Base-by-base conservation (phyloP, 192 early-diverging fungal genomes). In the Chytriomyces sp. region DNA sequence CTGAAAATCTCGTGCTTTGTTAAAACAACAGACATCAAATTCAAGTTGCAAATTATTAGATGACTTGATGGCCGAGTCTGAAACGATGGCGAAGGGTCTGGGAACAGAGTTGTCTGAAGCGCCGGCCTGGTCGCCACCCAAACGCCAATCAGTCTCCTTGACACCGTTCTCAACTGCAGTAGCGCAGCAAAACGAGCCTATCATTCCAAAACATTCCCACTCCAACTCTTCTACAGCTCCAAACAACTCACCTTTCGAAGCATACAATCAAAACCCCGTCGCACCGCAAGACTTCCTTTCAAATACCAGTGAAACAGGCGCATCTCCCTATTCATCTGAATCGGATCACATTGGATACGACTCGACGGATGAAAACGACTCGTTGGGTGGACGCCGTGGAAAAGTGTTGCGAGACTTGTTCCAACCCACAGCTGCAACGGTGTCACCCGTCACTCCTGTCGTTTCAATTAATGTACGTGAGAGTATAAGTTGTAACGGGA, bases 321-420 rank as follows among this genome's bases (percentile, higher is more conserved):
- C 53, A 20, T 57, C 53, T 13, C 20, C 53, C 53, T 57, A 13
- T 57, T 57, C 53, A n/a, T 20, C 53, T 5, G 13, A 13, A 13
- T 57, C 53, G 13, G 16, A 57, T 57, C 53, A 20, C 53, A n/a
- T 35, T 35, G 35, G 53, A n/a, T 64, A 66, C 61, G 73, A 75
- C 61, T 75, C 73, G 3, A 65, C 43, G 44, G 73, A 75, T 46
- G 73, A 75, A 24, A 18, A 9, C 7, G 73, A 75, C 35, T 66
- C 63, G 1, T 35, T 75, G 6, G 49, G 49, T 8, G 73, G 73
- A 6, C 73, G 73, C 28, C 73, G 73, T 16, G 73, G 73, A 18
- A 11, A 45, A 7, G 73, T 75, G 20, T 53, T 75, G 16, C 18
- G 45, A 5, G 28, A 71, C 69, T 16, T 44, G 16, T 47, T 48